Base-by-base conservation (phyloP, 2,329 filamentous ascomycete species). In the Fulvia fulva region DNA sequence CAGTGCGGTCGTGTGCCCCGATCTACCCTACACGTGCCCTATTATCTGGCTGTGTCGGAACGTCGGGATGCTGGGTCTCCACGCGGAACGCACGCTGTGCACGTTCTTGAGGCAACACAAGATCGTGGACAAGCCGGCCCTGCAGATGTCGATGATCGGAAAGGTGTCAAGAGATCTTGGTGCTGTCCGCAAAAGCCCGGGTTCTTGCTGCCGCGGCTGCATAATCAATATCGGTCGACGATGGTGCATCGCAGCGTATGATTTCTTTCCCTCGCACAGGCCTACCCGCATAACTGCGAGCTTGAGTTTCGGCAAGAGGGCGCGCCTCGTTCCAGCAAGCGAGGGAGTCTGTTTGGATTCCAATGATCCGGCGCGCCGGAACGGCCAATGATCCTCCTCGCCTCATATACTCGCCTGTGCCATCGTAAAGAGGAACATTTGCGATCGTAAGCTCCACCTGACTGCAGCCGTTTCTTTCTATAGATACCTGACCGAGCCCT, bases 241-340 rank as follows among this genome's bases (percentile, higher is more conserved):
- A 49, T 23, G 45, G 23, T 56, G 55, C 59, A 61, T 57, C 22
- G 62, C 57, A 63, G 57, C 44, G 59, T 60, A 44, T 58, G 51
- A 61, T 63, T 46, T 37, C 46, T 30, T 57, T 45, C 26, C 30
- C 51, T 47, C 53, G 47, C 30, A 26, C 37, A 50, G 47, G 23
- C 47, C 14, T 25, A 30, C 45, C 25, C 28, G 30, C 21, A 22
- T 30, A 23, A n/a, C 19, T 21, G 44, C 44, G 21, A 43, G 41
- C 54, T 53, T 34, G 28, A 21, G 37, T 28, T 37, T 49, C 52
- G 52, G 44, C 34, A 57, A 41, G 51, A 44, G 44, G 25, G 47
- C 56, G 47, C 56, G 58, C 58, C 51, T 55, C 55, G 59, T 59
- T 62, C 57, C 57, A 60, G 49, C 51, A 56, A 61, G 61, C 62